These are phyloP conservation scores for Silene conica DNA, from an alignment of 148 eudicot genomes.

Conservation along the genomic window DNA sequence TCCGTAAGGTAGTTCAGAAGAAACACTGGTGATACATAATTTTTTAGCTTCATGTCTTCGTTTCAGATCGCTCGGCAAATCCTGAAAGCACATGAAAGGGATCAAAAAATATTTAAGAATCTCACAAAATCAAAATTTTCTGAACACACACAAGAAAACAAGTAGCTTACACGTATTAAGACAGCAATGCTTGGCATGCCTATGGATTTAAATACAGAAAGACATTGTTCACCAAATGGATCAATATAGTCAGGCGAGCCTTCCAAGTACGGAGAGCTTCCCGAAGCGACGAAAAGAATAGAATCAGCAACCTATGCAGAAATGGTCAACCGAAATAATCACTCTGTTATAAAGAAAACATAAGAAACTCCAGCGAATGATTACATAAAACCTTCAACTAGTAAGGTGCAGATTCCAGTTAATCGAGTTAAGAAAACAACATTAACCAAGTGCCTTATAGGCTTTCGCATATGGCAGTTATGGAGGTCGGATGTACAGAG, in stretches of 20 bases:
- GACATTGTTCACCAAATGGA: slow-evolving; percentile 87
- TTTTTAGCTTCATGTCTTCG: slow-evolving; percentile 64
- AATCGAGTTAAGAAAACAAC: background rate
- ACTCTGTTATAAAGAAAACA: background rate
- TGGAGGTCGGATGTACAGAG: background rate
- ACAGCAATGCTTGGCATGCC: slow-evolving; percentile 79
- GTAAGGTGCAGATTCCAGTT: background rate
- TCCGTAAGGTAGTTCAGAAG: slow-evolving; percentile 80
- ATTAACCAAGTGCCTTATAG: background rate
- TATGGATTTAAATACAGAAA: slow-evolving; percentile 81
- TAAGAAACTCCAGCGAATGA: background rate
- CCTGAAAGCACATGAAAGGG: slow-evolving; percentile 40
- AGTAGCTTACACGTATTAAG: slow-evolving; percentile 71
- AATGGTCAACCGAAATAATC: background rate
- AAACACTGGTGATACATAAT: slow-evolving; percentile 53
- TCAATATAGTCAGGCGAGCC: slow-evolving; percentile 55
- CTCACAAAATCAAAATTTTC: background rate
- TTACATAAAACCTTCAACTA: background rate
- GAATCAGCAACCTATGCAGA: slow-evolving; percentile 78
- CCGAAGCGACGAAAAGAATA: slow-evolving; percentile 90
- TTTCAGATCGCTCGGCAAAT: slow-evolving; percentile 70
- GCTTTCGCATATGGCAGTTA: background rate
- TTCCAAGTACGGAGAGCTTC: slow-evolving; percentile 46
- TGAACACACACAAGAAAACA: background rate
- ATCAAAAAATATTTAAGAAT: background rate